A percentile compares a stretch with the other conserved stretches of the same genome.
These are phyloP conservation scores for Eucalyptus erythrocorys DNA, from an alignment of 345 rosid genomes.

Conservation along the genomic window DNA sequence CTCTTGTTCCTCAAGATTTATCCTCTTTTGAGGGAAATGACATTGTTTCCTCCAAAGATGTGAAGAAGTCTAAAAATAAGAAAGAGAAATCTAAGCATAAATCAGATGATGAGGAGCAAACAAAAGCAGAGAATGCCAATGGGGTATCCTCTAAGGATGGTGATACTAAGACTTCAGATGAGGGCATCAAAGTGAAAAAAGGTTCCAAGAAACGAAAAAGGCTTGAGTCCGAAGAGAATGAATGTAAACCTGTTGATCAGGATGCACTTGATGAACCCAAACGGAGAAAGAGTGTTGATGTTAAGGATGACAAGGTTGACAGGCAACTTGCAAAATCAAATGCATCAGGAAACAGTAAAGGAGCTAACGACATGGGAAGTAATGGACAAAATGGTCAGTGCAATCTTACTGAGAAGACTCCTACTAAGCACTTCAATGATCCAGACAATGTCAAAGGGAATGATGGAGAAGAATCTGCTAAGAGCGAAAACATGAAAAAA, in stretches of 20 bases:
- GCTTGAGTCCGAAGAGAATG: slow-evolving; percentile 30
- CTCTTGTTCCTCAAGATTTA: background rate
- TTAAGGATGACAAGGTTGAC: slow-evolving; percentile 6
- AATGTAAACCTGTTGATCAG: slow-evolving; percentile 5
- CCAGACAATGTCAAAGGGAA: slow-evolving; percentile 22
- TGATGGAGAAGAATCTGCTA: slow-evolving; percentile 25
- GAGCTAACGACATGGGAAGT: background rate
- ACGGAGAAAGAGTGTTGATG: slow-evolving; percentile 31
- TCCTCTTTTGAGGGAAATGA: background rate
- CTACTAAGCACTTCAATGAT: slow-evolving; percentile 11
- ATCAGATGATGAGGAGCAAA: slow-evolving; percentile 2
- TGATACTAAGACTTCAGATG: background rate
- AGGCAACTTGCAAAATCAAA: background rate
- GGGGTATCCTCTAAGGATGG: background rate
- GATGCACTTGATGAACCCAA: slow-evolving; percentile 37
- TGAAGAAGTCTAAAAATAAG: slow-evolving; percentile 29
- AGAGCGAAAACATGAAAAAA: slow-evolving; percentile 18
- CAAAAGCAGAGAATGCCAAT: background rate
- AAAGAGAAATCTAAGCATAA: slow-evolving; percentile 25
- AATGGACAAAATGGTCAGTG: background rate
- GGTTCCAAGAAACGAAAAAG: slow-evolving; percentile 74
- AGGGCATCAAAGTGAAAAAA: slow-evolving; percentile 12
- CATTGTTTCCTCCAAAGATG: slow-evolving; percentile 5
- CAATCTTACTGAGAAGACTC: slow-evolving; percentile 2
- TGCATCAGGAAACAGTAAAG: slow-evolving; percentile 1